Conservation (phyloP, 495 filamentous ascomycete species). For the Podospora comata region DNA sequence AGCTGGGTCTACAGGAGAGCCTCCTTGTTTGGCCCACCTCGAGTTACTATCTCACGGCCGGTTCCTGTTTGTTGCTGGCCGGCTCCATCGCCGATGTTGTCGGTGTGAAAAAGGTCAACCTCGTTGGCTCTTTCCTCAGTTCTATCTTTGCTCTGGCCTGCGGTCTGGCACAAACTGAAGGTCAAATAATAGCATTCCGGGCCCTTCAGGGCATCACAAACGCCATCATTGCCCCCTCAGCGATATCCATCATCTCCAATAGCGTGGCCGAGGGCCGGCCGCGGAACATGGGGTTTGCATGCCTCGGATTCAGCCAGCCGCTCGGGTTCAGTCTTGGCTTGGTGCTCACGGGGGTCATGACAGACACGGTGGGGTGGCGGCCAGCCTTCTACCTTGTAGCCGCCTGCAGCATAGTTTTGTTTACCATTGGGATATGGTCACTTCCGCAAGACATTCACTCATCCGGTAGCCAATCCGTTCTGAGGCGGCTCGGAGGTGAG, state of each 20-base stretch:
- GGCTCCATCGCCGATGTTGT: conserved; percentile 53
- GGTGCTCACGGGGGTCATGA: conserved; percentile 52
- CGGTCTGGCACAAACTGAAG: conserved; percentile 41
- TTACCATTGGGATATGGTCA: conserved; percentile 4
- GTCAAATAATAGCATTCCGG: conserved; percentile 54
- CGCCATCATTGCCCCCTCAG: conserved; percentile 49
- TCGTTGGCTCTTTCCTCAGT: conserved; percentile 44
- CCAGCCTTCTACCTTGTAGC: conserved; percentile 8
- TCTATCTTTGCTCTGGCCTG: conserved; percentile 45
- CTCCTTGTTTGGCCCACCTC: conserved; percentile 52
- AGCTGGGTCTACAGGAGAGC: conserved; percentile 37
- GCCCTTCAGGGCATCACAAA: conserved; percentile 49
- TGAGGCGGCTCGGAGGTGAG: conserved; percentile 6
- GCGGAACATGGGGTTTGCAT: conserved; percentile 54
- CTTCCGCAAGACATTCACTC: not conserved
- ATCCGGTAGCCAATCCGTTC: not conserved
- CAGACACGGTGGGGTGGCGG: conserved; percentile 27
- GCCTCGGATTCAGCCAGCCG: conserved; percentile 48
- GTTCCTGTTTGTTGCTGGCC: conserved; percentile 47
- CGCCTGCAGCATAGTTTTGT: conserved; percentile 2
- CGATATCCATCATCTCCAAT: conserved; percentile 48
- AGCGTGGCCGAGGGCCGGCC: conserved; percentile 32
- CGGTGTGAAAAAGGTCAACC: conserved; percentile 43
- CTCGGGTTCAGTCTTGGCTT: conserved; percentile 55
- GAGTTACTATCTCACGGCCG: conserved; percentile 43